These are phyloP conservation scores for Ochromonas danica DNA, from an alignment of 108 stramenopile species.

Conservation along the genomic window DNA sequence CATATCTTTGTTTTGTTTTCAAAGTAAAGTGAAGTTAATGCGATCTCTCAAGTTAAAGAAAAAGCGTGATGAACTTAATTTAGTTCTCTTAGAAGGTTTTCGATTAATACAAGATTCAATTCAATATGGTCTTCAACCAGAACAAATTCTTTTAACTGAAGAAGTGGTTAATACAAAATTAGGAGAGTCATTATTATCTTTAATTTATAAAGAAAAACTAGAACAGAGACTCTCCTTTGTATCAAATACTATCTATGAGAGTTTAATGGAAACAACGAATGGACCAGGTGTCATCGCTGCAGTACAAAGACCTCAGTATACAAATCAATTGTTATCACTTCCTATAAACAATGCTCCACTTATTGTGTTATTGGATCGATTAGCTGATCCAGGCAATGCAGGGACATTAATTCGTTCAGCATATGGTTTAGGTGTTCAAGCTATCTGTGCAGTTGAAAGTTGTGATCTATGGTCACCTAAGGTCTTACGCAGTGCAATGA, in stretches of 20 bases:
- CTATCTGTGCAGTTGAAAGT: neutral
- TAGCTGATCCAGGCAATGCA: constrained; percentile 5
- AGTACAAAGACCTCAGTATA: neutral
- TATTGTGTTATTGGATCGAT: neutral
- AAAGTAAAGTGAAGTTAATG: constrained; percentile 1
- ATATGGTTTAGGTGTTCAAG: neutral
- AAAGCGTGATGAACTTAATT: neutral
- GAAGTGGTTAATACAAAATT: too few relatives aligned
- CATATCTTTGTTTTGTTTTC: too few relatives aligned
- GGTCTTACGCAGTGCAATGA: neutral
- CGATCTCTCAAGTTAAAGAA: neutral
- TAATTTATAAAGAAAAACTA: neutral
- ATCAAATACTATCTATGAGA: neutral
- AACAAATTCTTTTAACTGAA: neutral
- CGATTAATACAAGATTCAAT: neutral
- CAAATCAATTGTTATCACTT: too few relatives aligned
- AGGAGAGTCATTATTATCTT: neutral
- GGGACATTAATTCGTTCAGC: neutral
- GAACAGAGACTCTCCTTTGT: neutral
- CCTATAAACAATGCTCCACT: neutral
- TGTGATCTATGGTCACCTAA: constrained; percentile 22
- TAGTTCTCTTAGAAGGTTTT: constrained; percentile 4
- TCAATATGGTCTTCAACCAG: neutral
- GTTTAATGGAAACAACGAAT: neutral
- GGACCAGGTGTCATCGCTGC: neutral